Evolutionary conservation across 2,329 filamentous ascomycete genomes (phyloP).

Genomic region (Aureobasidium sp.): DNA sequence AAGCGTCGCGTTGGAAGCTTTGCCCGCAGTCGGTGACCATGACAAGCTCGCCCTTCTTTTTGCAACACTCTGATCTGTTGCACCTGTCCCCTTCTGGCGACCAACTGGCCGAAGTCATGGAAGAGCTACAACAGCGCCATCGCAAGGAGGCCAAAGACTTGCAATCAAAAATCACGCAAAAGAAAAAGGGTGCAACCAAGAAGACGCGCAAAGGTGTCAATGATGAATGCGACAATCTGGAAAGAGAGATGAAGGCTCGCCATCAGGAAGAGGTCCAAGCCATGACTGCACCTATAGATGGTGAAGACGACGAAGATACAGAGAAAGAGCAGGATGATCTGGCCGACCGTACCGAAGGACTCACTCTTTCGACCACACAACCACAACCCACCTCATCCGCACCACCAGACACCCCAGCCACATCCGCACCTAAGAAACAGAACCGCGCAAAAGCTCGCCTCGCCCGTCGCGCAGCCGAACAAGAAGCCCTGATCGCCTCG

Average conservation of each 20-base stretch:
- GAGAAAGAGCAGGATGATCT: neutral
- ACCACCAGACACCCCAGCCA: slow-evolving; percentile 10
- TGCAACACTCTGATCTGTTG: neutral
- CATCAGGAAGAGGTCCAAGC: slow-evolving; percentile 45
- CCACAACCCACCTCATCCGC: slow-evolving; percentile 17
- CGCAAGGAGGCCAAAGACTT: slow-evolving; percentile 84
- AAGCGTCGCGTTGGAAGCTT: neutral
- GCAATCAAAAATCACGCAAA: slow-evolving; percentile 76
- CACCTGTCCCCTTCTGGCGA: neutral
- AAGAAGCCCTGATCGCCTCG: slow-evolving; percentile 57
- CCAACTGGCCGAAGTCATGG: slow-evolving; percentile 40
- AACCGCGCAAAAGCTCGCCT: slow-evolving; percentile 89
- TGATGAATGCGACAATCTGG: slow-evolving; percentile 53
- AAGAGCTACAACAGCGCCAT: slow-evolving; percentile 71
- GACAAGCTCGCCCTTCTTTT: neutral
- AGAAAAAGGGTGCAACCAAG: slow-evolving; percentile 95
- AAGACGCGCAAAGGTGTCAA: slow-evolving; percentile 55
- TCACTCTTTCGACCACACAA: neutral
- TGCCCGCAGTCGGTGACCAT: neutral
- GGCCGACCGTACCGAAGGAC: neutral
- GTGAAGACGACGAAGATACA: neutral
- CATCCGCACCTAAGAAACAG: slow-evolving; percentile 53
- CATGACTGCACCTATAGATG: slow-evolving; percentile 19
- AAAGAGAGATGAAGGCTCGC: slow-evolving; percentile 46
- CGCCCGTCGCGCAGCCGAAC: slow-evolving; percentile 79